Evolutionary conservation across 164 flowering plant genomes (phyloP).

Genomic region (Litsea cubeba): DNA sequence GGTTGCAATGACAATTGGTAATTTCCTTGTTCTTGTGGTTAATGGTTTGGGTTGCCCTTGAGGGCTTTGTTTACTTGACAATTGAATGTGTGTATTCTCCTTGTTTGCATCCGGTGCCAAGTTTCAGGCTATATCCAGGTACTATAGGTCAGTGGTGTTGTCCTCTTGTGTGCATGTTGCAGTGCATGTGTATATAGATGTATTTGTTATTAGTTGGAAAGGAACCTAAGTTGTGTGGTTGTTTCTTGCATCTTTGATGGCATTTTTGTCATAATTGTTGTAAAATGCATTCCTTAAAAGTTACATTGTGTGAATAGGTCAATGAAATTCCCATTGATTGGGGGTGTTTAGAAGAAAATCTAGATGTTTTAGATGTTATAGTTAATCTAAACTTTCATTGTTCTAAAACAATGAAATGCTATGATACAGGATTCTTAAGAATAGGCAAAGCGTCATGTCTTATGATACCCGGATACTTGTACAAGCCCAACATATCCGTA

Average conservation of each 20-base stretch:
- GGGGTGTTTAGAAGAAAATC: constrained; percentile 15
- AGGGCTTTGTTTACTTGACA: background rate
- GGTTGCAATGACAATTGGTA: constrained; percentile 4
- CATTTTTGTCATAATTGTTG: constrained; percentile 25
- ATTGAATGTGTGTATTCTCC: no score
- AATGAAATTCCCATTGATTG: background rate
- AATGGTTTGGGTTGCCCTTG: constrained; percentile 1
- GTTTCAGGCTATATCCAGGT: background rate
- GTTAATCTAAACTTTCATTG: constrained; percentile 10
- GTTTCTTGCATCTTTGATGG: constrained; percentile 7
- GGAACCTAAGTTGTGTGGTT: constrained; percentile 7
- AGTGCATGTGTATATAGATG: no score
- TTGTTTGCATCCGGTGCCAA: background rate
- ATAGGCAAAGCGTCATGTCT: no score
- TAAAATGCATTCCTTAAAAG: constrained; percentile 38
- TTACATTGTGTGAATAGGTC: constrained; percentile 23
- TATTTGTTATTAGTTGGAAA: constrained; percentile 18
- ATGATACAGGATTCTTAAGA: no score
- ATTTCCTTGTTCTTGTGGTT: background rate
- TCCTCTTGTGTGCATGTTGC: background rate
- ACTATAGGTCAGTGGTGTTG: background rate
- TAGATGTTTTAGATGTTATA: constrained; percentile 24
- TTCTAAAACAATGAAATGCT: constrained; percentile 17
- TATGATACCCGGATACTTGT: no score
- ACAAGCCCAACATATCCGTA: no score